A percentile compares a stretch with the other conserved stretches of the same genome.
Evolutionary conservation across 2,329 filamentous ascomycete genomes (phyloP).

Genomic region (Penicillium sp.): DNA sequence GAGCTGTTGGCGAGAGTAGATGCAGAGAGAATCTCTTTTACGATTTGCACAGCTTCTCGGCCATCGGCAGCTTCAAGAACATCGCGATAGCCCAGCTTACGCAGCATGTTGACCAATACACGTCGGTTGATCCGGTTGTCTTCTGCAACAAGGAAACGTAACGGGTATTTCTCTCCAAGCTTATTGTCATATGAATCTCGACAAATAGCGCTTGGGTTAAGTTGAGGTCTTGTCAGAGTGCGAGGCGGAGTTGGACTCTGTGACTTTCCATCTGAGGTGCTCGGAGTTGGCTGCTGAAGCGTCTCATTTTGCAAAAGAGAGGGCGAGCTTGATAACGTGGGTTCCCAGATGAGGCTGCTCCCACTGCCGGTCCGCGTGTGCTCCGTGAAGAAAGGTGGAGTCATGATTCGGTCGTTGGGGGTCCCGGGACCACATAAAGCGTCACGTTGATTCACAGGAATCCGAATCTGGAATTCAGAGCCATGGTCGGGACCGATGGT

Average conservation of each 20-base stretch:
- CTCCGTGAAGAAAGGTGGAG: constrained; percentile 25
- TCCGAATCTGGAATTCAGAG: constrained; percentile 67
- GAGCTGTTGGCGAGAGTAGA: constrained; percentile 14
- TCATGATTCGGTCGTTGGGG: constrained; percentile 47
- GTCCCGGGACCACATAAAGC: constrained; percentile 51
- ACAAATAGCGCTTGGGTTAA: constrained; percentile 28
- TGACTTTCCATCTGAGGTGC: constrained; percentile 27
- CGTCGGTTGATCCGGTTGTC: constrained; percentile 73
- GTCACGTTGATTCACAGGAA: constrained; percentile 57
- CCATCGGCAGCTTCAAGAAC: constrained; percentile 69
- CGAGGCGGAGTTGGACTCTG: constrained; percentile 26
- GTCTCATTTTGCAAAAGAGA: constrained; percentile 27
- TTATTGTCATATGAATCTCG: constrained; percentile 53
- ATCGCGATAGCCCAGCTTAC: constrained; percentile 64
- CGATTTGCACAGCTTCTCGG: constrained; percentile 64
- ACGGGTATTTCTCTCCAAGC: constrained; percentile 60
- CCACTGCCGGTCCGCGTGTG: constrained; percentile 22
- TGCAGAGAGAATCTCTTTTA: constrained; percentile 48
- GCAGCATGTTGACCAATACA: constrained; percentile 66
- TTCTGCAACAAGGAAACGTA: constrained; percentile 70
- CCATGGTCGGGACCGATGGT: constrained; percentile 62
- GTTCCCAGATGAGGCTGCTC: constrained; percentile 23
- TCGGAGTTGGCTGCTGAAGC: constrained; percentile 32
- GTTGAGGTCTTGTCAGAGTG: constrained; percentile 20
- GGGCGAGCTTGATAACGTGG: constrained; percentile 21